Base-by-base conservation (phyloP, 179 eudicot species). In the Carnegiea gigantea region DNA sequence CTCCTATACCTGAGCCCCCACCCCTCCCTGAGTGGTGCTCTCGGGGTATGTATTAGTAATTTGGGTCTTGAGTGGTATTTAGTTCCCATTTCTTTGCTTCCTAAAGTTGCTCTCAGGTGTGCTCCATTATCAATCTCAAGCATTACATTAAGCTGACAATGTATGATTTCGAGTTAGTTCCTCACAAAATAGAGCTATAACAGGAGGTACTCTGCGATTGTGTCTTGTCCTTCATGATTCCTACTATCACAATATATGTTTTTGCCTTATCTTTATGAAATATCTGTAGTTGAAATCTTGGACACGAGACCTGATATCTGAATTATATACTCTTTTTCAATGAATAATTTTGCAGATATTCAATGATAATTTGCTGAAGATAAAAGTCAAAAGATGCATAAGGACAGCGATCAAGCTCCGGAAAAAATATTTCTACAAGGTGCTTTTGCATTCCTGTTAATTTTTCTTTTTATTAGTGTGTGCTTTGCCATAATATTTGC, bases 351-450 rank as follows among this genome's bases (percentile, higher is more conserved):
- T 87, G 88, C 95, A 94, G 98, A 92, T 95, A 82, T 95, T 91
- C 77, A 95, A 95, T 82, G 98, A 93, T 74, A 90, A 90, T 84
- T 75, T 90, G 88, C 90, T 96, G 84, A 92, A 92, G 89, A 94
- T 96, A 83, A 90, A 84, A 87, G 97, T 96, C 81, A 92, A 90
- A 90, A 92, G 95, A 85, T 94, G 98, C 89, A 85, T 96, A 75
- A 87, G 90, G 62, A 90, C 92, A 82, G 96, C 99, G 70, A 87
- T 96, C 91, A 96, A 96, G 84, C 92, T 96, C 38, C 93, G 99
- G 77, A 92, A 88, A 85, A 96, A 94, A 86, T 96, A 94, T 83
- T 91, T 90, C 68, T 89, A 92, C 88, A 96, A 96, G 99, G 99
- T 95, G 86, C 82, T 65, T 78, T 51, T 84, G 18, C 43, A 40